These are phyloP conservation scores for Aphanocladium album DNA, from an alignment of 2,329 filamentous ascomycete genomes.

Conservation along the genomic window DNA sequence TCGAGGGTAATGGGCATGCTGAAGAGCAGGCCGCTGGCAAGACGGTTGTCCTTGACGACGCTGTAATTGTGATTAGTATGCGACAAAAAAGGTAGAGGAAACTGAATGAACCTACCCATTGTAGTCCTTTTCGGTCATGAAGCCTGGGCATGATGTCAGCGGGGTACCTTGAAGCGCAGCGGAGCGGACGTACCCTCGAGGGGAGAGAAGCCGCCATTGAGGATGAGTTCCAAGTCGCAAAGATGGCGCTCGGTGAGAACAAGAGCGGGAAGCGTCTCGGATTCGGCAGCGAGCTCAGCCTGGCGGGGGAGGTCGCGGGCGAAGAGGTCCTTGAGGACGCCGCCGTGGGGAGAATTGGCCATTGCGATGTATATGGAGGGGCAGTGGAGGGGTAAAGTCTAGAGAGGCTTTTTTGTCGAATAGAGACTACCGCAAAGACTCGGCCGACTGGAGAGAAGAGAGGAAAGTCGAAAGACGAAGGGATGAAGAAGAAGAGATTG, in stretches of 20 bases:
- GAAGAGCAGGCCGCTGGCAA: constrained; percentile 85
- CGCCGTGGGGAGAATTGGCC: constrained; percentile 76
- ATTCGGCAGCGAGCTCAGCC: constrained; percentile 72
- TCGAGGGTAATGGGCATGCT: constrained; percentile 97
- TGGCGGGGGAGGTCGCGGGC: constrained; percentile 85
- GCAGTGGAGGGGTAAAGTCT: neutral
- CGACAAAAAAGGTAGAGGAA: neutral
- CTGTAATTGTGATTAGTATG: constrained; percentile 42
- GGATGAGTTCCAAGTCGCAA: constrained; percentile 93
- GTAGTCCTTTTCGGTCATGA: constrained; percentile 97
- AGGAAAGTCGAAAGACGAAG: constrained; percentile 8
- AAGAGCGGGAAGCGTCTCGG: constrained; percentile 80
- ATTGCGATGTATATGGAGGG: constrained; percentile 36
- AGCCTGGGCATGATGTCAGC: constrained; percentile 52
- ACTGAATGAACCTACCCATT: constrained; percentile 60
- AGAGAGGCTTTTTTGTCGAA: neutral
- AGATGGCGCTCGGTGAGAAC: constrained; percentile 88
- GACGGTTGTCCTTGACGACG: constrained; percentile 82
- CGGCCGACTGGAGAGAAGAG: neutral
- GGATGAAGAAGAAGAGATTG: constrained; percentile 13
- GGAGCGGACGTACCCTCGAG: constrained; percentile 69
- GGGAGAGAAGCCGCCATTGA: constrained; percentile 96
- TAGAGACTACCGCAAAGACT: neutral
- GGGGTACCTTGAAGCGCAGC: neutral
- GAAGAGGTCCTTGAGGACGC: constrained; percentile 95